Conservation (phyloP, 768 basidiomycete genomes). For the Russula compacta region DNA sequence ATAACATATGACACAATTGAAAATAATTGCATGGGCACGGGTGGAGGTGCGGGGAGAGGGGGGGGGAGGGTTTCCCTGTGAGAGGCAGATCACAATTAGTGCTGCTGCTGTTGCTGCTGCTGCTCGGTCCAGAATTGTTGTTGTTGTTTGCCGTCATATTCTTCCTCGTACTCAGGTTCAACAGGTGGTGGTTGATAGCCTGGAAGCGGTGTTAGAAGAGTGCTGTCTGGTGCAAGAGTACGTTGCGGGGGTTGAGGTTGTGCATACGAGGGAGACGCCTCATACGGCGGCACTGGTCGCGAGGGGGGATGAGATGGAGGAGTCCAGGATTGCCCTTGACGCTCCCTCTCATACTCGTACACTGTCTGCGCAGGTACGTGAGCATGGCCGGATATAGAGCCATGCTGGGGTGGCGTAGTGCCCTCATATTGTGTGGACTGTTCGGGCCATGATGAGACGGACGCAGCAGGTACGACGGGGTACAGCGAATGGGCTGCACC, state of each 20-base stretch:
- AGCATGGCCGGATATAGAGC: background rate
- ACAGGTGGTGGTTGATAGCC: conserved; percentile 39
- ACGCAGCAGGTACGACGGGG: background rate
- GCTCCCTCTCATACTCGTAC: conserved; percentile 15
- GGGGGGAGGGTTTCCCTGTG: background rate
- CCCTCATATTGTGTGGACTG: conserved; percentile 13
- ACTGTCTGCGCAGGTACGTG: conserved; percentile 2
- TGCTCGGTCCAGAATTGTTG: conserved; percentile 16
- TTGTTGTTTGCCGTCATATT: conserved; percentile 12
- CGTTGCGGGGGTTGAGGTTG: conserved; percentile 16
- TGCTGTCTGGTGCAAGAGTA: conserved; percentile 50
- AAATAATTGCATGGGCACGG: background rate
- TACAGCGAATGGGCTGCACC: conserved; percentile 7
- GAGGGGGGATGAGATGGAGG: conserved; percentile 4
- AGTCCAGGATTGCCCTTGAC: conserved; percentile 11
- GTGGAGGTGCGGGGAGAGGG: background rate
- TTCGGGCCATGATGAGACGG: conserved; percentile 10
- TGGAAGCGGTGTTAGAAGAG: conserved; percentile 60
- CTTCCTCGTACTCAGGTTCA: conserved; percentile 23
- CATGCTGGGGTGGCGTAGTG: conserved; percentile 3
- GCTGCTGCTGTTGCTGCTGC: conserved; percentile 6
- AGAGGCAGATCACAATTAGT: background rate
- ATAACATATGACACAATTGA: background rate
- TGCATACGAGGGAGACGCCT: conserved; percentile 8
- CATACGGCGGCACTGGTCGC: conserved; percentile 1